phyloP scores from a whole-genome alignment of 306 rosid genomes.

The Acacia crassicarpa region DNA sequence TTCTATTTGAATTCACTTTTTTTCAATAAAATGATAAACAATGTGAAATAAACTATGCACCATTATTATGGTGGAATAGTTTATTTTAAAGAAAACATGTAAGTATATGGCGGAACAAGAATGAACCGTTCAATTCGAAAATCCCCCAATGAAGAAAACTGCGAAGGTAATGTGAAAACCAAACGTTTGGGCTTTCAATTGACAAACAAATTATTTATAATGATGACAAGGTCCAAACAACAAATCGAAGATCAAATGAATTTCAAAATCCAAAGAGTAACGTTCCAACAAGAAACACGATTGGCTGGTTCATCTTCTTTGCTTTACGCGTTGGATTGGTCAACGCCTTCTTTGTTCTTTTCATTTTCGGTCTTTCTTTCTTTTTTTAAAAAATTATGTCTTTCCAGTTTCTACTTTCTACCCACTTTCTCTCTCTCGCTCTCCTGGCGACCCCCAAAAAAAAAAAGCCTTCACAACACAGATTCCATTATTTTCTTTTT shows the following conservation, averaged over 20 bases:
- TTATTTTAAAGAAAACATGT: no score
- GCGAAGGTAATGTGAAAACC: neutral
- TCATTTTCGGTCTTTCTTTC: no score
- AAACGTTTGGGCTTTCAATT: neutral
- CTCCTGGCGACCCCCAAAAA: neutral
- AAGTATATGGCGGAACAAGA: no score
- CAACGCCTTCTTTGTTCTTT: neutral
- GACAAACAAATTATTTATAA: neutral
- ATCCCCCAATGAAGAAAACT: neutral
- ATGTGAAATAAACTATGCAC: no score
- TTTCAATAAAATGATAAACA: no score
- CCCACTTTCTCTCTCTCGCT: neutral
- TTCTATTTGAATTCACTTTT: no score
- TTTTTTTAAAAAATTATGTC: neutral
- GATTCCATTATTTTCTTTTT: neutral
- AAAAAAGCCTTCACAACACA: neutral
- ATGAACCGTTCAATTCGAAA: neutral
- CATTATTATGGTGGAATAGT: no score
- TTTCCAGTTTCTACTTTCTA: neutral
- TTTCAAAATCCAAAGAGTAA: neutral
- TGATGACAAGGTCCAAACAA: neutral
- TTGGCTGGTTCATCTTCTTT: neutral
- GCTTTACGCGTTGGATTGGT: slow-evolving; percentile 1
- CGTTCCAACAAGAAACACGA: neutral
- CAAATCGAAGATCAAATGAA: neutral